Conservation (phyloP, 2,329 filamentous ascomycete genomes). For the Ascochyta rabiei region DNA sequence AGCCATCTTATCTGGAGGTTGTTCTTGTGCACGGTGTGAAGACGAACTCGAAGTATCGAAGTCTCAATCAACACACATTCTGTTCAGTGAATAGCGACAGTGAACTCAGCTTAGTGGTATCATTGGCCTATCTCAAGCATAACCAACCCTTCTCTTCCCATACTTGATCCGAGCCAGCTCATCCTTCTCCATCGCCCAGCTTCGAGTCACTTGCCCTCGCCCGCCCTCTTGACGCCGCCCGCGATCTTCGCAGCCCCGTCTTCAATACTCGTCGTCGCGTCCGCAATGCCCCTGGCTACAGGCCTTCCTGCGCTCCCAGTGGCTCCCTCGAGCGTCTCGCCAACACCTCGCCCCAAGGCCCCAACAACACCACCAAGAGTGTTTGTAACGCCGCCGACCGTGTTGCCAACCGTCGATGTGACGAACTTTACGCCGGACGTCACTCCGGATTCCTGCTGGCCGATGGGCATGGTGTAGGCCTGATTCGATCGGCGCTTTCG, state of each 20-base stretch:
- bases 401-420: slow-evolving; percentile 62
- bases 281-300: slow-evolving; percentile 51
- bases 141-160: neutral
- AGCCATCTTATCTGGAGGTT: too few species aligned
- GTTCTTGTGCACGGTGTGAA: too few species aligned
- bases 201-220: slow-evolving; percentile 50
- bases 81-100: neutral
- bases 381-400: slow-evolving; percentile 59
- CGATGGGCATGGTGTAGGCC: slow-evolving; percentile 41
- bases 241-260: slow-evolving; percentile 51
- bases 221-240: slow-evolving; percentile 55
- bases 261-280: slow-evolving; percentile 54
- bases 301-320: slow-evolving; percentile 52
- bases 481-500: slow-evolving; percentile 1
- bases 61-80: neutral
- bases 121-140: neutral
- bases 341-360: slow-evolving; percentile 52
- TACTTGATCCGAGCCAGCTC: neutral
- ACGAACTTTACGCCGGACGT: slow-evolving; percentile 62
- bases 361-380: slow-evolving; percentile 61
- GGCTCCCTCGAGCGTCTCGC: slow-evolving; percentile 54
- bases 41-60: neutral
- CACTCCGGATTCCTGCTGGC: slow-evolving; percentile 51
- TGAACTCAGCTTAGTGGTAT: slow-evolving; percentile 2
- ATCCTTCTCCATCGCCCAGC: neutral